Percentiles rank a stretch among this genome's conserved stretches.
phyloP scores from a whole-genome alignment of 1,284 basidiomycete species.

The Heterobasidion parviporum region DNA sequence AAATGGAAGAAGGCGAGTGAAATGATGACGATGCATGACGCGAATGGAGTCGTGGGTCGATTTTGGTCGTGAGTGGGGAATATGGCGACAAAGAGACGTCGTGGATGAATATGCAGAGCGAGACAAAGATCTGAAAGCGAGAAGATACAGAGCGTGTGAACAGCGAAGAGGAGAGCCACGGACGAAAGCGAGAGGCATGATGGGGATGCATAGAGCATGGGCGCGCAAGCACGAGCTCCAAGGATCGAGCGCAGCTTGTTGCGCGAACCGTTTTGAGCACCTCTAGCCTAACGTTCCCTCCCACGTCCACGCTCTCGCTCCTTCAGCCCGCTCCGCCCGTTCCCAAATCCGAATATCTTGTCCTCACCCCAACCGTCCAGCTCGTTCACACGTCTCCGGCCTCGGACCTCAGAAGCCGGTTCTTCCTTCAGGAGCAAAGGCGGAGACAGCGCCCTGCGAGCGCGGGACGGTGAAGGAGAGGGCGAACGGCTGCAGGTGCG shows the following conservation, averaged over 20 bases:
- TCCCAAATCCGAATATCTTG: slow-evolving; percentile 43
- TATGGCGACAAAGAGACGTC: neutral
- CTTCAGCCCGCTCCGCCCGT: slow-evolving; percentile 48
- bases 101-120: neutral
- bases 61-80: neutral
- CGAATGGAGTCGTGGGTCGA: neutral
- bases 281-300: neutral
- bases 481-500: slow-evolving; percentile 23
- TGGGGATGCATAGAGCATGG: neutral
- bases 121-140: neutral
- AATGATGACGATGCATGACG: neutral
- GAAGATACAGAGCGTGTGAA: neutral
- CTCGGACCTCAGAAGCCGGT: slow-evolving; percentile 22
- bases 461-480: slow-evolving; percentile 21
- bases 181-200: neutral
- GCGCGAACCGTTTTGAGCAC: neutral
- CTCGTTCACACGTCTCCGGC: slow-evolving; percentile 26
- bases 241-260: neutral
- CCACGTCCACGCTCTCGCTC: slow-evolving; percentile 29
- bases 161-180: neutral
- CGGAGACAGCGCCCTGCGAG: neutral
- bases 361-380: slow-evolving; percentile 32
- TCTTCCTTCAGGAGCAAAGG: slow-evolving; percentile 20
- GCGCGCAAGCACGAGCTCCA: neutral
- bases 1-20: too few species aligned